Conservation (phyloP, 306 rosid genomes). For the Cotoneaster glaucophyllus region DNA sequence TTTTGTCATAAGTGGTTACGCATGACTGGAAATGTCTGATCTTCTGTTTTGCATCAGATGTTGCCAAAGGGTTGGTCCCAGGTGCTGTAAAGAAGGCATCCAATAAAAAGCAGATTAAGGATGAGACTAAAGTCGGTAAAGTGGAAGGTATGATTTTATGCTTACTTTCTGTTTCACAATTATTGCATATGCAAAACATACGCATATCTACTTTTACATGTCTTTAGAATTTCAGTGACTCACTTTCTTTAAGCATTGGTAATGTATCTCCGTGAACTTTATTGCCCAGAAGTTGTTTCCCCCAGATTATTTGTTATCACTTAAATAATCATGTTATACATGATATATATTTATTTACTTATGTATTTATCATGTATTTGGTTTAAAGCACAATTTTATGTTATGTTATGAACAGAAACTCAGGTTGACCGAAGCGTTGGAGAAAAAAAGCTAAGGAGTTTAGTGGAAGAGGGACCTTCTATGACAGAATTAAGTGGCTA, state of each 20-base stretch:
- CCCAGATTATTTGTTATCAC: background rate
- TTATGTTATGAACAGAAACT: constrained; percentile 32
- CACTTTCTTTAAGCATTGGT: background rate
- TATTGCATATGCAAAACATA: background rate
- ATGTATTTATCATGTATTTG: background rate
- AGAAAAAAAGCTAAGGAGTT: constrained; percentile 67
- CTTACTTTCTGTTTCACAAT: background rate
- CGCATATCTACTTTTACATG: background rate
- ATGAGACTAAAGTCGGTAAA: constrained; percentile 40
- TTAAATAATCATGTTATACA: background rate
- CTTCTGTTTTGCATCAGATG: constrained; percentile 12
- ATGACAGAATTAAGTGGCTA: constrained; percentile 72
- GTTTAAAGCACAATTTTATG: background rate
- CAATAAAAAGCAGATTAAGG: constrained; percentile 32
- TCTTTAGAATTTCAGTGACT: background rate
- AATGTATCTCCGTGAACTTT: background rate
- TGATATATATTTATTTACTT: background rate
- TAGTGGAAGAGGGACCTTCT: constrained; percentile 59
- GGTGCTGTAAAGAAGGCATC: constrained; percentile 51
- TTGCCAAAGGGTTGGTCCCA: constrained; percentile 24
- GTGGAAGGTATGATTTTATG: constrained; percentile 54
- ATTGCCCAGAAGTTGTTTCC: background rate
- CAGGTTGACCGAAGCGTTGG: constrained; percentile 63
- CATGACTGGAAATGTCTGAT: background rate
- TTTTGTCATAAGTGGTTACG: background rate